A percentile compares a stretch with the other conserved stretches of the same genome.
Conservation (phyloP, 2,329 filamentous ascomycete species). For the Cytospora piceicola region DNA sequence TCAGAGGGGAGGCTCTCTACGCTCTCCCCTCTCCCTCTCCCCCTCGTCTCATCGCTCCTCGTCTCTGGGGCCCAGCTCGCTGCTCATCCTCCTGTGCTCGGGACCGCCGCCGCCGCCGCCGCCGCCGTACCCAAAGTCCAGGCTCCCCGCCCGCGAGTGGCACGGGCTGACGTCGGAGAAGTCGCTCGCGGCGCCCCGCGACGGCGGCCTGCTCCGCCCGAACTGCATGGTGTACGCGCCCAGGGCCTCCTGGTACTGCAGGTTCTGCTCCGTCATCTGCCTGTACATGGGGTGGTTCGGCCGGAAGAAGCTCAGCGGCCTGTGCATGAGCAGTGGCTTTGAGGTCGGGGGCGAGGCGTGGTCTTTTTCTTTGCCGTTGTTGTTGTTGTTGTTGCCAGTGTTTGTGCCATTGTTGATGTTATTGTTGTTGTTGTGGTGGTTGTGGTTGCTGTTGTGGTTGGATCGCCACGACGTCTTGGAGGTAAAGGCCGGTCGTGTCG, state of each 20-base stretch:
- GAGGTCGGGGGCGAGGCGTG: constrained; percentile 29
- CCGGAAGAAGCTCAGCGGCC: constrained; percentile 26
- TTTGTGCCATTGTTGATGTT: not conserved
- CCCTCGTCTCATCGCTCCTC: not conserved
- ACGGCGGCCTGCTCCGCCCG: constrained; percentile 39
- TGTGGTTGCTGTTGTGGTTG: not conserved
- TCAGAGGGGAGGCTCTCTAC: too few relatives aligned
- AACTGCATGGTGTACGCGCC: constrained; percentile 52
- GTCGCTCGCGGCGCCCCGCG: constrained; percentile 30
- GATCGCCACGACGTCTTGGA: constrained; percentile 2
- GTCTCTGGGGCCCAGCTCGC: not conserved
- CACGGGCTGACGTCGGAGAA: constrained; percentile 48
- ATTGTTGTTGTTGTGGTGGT: not conserved
- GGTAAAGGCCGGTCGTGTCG: not conserved
- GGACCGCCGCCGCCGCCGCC: not conserved
- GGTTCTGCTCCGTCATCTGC: constrained; percentile 50
- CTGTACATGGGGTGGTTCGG: constrained; percentile 49
- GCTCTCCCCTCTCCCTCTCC: too few relatives aligned
- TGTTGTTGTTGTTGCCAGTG: not conserved
- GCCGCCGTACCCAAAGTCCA: constrained; percentile 32
- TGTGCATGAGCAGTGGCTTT: constrained; percentile 31
- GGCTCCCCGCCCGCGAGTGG: constrained; percentile 46
- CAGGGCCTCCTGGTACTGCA: constrained; percentile 52
- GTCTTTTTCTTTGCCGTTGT: not conserved
- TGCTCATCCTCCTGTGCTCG: not conserved